Evolutionary conservation across 2,329 filamentous ascomycete species (phyloP).

Genomic region (Ophiostoma populinum): DNA sequence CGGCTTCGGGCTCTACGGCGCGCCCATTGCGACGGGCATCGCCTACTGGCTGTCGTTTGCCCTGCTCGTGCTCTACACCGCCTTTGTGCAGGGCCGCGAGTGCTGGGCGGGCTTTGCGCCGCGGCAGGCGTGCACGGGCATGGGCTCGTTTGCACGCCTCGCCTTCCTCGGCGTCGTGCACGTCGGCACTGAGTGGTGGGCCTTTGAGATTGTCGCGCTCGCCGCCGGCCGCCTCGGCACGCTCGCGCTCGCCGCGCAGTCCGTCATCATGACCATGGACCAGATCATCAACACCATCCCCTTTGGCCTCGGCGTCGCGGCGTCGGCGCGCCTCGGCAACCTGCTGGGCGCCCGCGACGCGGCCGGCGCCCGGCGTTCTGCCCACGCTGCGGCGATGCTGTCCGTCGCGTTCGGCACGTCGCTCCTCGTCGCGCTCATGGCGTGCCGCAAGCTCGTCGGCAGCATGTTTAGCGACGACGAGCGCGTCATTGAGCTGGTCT

Average conservation of each 20-base stretch:
- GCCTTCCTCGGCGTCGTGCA: conserved; percentile 64
- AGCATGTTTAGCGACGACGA: conserved; percentile 67
- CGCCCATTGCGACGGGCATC: conserved; percentile 65
- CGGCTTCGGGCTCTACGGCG: conserved; percentile 55
- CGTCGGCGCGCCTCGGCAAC: conserved; percentile 63
- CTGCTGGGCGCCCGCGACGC: conserved; percentile 53
- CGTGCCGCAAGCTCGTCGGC: conserved; percentile 54
- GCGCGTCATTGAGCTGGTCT: conserved; percentile 53
- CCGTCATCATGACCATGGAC: conserved; percentile 79
- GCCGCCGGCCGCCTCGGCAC: conserved; percentile 68
- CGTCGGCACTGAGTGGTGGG: conserved; percentile 88
- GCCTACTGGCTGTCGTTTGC: conserved; percentile 76
- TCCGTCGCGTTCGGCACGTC: conserved; percentile 50
- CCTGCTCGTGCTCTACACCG: conserved; percentile 55
- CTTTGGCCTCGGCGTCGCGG: conserved; percentile 71
- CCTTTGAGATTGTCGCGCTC: conserved; percentile 77
- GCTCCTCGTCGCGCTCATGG: conserved; percentile 53
- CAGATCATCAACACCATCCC: conserved; percentile 75
- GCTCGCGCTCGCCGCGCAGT: conserved; percentile 63
- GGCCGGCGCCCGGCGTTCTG: conserved; percentile 49
- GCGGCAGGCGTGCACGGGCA: conserved; percentile 42
- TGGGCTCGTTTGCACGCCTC: conserved; percentile 54
- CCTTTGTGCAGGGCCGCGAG: conserved; percentile 48
- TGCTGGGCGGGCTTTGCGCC: conserved; percentile 65
- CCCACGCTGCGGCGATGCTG: conserved; percentile 58